Conservation (phyloP, 2,329 filamentous ascomycete genomes). For the Botrytis porri region DNA sequence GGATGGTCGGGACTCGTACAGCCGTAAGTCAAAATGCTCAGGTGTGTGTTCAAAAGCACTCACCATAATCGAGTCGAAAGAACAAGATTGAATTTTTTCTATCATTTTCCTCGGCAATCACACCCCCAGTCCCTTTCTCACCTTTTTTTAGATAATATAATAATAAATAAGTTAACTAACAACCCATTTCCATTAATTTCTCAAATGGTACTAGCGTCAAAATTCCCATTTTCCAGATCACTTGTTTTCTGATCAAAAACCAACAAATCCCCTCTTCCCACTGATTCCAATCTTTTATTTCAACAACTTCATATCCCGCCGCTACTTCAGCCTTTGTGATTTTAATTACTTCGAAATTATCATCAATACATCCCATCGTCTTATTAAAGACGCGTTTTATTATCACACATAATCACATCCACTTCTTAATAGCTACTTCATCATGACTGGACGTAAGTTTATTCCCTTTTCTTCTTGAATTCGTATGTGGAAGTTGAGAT, state of each 20-base stretch:
- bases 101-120: not conserved
- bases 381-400: slow-evolving; percentile 21
- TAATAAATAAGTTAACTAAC: too few species aligned
- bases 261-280: slow-evolving; percentile 5
- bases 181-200: slow-evolving; percentile 10
- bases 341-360: slow-evolving; percentile 9
- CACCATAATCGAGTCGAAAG: not conserved
- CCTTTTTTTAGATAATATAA: not conserved
- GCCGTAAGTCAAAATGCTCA: not conserved
- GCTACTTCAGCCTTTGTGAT: not conserved
- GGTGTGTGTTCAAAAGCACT: not conserved
- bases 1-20: not conserved
- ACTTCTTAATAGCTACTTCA: slow-evolving; percentile 41
- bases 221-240: slow-evolving; percentile 7
- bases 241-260: slow-evolving; percentile 4
- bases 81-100: not conserved
- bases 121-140: not conserved
- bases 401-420: slow-evolving; percentile 23
- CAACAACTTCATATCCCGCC: not conserved
- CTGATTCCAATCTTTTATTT: not conserved
- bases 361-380: slow-evolving; percentile 22
- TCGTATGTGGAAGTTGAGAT: slow-evolving; percentile 40
- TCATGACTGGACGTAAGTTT: slow-evolving; percentile 57
- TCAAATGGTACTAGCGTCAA: slow-evolving; percentile 13
- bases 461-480: slow-evolving; percentile 34